Conservation (phyloP, 768 basidiomycete species). For the Floccularia luteovirens region DNA sequence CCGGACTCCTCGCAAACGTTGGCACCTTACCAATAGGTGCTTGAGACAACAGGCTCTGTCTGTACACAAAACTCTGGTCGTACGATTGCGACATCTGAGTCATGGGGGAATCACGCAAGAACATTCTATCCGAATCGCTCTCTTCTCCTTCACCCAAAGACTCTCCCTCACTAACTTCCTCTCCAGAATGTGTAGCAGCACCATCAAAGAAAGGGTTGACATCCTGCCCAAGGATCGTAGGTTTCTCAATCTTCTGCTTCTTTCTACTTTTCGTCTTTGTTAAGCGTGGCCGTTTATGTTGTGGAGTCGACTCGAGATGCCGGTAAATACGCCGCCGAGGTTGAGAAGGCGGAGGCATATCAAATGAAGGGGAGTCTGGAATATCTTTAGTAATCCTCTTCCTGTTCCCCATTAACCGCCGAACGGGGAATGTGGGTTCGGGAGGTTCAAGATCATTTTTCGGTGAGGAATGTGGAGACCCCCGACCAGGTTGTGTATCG, state of each 20-base stretch:
- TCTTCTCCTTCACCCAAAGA: conserved; percentile 52
- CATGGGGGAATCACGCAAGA: conserved; percentile 53
- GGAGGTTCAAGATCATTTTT: conserved; percentile 8
- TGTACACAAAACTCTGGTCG: conserved; percentile 64
- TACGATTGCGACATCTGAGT: conserved; percentile 71
- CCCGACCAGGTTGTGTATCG: conserved; percentile 19
- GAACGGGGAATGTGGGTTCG: conserved; percentile 21
- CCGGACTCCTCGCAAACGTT: conserved; percentile 44
- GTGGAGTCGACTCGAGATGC: conserved; percentile 20
- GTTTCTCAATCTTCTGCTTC: conserved; percentile 13
- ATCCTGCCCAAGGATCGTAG: conserved; percentile 16
- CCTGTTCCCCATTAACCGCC: conserved; percentile 11
- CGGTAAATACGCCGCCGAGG: conserved; percentile 32
- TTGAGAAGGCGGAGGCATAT: conserved; percentile 23
- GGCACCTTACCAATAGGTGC: conserved; percentile 39
- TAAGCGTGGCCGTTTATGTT: conserved; percentile 6
- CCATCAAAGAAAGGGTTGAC: conserved; percentile 48
- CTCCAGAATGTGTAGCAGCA: conserved; percentile 75
- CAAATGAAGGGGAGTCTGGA: conserved; percentile 20
- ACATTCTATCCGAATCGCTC: conserved; percentile 60
- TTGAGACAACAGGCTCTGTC: conserved; percentile 69
- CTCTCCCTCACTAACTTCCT: conserved; percentile 61
- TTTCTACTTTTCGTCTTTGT: too few species aligned
- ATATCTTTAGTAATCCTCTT: conserved; percentile 21
- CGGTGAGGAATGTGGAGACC: not conserved